Base-by-base conservation (phyloP, 768 basidiomycete species). In the Kwoniella pini region DNA sequence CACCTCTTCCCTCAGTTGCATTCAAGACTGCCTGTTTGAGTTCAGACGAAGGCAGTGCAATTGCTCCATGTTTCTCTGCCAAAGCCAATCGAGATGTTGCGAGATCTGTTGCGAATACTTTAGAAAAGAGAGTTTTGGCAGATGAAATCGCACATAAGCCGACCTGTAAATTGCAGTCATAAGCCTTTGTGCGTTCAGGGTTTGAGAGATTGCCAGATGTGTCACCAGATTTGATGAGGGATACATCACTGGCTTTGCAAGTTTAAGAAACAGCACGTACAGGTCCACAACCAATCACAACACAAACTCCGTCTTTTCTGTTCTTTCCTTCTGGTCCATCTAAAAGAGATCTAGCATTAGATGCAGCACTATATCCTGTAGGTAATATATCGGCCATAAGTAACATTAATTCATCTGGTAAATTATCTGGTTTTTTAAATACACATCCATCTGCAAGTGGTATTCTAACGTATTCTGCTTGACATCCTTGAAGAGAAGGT, bases 201-300 rank as follows among this genome's bases (percentile, higher is more conserved):
- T n/a, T n/a, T n/a, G n/a, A n/a, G n/a, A n/a, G n/a, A n/a, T n/a
- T n/a, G n/a, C n/a, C n/a, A n/a, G n/a, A n/a, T n/a, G 31, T 31
- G 26, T 51, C 49, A 15, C 9, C 49, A 15, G 15, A 9, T 36
- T 27, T 12, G 36, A 48, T 39, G 39, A n/a, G 51, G 24, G n/a
- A 7, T 22, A 39, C 39, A 33, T n/a, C n/a, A n/a, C n/a, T n/a
- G n/a, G n/a, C n/a, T n/a, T n/a, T n/a, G n/a, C n/a, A 21, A 36
- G 52, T 13, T 55, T 28, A 4, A 44, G 44, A 19, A 27, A 54
- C 26, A 49, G 2, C 12, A 57, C 68, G 64, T 26, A 80, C 79
- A 5, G 79, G 79, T 43, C 78, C 78, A 65, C 75, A 79, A 3
- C 79, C 79, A 31, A 80, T 68, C 13, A 80, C 77, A 17, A 77